Evolutionary conservation across 176 grass and related monocot genomes (phyloP).

Genomic region (Carex kokanica): DNA sequence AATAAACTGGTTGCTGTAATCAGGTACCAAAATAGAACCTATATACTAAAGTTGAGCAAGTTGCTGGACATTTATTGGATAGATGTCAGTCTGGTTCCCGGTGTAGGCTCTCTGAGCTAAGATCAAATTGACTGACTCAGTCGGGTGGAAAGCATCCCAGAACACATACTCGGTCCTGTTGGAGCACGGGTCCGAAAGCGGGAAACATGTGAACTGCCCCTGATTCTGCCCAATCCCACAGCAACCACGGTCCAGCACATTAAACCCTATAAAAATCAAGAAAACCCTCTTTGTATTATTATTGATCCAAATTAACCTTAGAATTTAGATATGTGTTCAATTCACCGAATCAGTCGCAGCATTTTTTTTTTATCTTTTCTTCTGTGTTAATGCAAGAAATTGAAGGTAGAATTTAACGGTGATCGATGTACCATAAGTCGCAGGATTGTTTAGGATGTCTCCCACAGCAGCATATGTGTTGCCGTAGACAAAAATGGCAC

Average conservation of each 20-base stretch:
- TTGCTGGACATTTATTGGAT: slow-evolving; percentile 53
- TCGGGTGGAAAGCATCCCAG: slow-evolving; percentile 55
- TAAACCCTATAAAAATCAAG: slow-evolving; percentile 23
- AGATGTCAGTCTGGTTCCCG: slow-evolving; percentile 29
- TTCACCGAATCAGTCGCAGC: not conserved
- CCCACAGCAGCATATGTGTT: slow-evolving; percentile 40
- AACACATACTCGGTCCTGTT: slow-evolving; percentile 34
- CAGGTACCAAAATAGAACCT: not conserved
- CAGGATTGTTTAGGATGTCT: slow-evolving; percentile 33
- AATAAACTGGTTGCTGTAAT: not conserved
- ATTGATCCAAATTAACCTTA: not conserved
- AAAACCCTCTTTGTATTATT: not conserved
- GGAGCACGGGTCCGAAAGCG: slow-evolving; percentile 24
- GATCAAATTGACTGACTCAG: slow-evolving; percentile 40
- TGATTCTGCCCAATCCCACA: slow-evolving; percentile 25
- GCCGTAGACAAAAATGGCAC: slow-evolving; percentile 32
- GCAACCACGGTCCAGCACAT: slow-evolving; percentile 33
- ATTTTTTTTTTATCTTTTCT: not conserved
- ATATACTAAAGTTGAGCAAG: slow-evolving; percentile 31
- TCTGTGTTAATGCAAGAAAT: not conserved
- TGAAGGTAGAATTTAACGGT: not conserved
- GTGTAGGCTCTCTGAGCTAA: slow-evolving; percentile 38
- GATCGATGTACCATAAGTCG: slow-evolving; percentile 20
- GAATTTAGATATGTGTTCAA: not conserved
- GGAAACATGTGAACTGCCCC: slow-evolving; percentile 29